These are phyloP conservation scores for Suillus subluteus DNA, from an alignment of 768 basidiomycete species.

Conservation along the genomic window DNA sequence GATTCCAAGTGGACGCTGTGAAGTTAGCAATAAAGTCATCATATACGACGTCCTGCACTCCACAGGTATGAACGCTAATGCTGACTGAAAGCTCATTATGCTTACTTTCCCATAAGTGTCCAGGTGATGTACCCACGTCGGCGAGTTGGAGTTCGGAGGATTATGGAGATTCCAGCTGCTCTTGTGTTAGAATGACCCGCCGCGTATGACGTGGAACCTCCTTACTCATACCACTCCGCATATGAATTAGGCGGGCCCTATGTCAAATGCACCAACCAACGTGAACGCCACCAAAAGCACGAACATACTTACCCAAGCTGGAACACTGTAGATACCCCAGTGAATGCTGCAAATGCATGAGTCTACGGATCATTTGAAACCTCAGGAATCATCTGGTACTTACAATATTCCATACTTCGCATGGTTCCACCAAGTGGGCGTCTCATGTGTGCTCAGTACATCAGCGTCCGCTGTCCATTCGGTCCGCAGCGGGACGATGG, in stretches of 20 bases:
- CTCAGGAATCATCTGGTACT: conserved; percentile 17
- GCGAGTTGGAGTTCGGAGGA: conserved; percentile 38
- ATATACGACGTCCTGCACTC: conserved; percentile 46
- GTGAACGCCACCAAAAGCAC: conserved; percentile 19
- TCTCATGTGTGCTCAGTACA: conserved; percentile 48
- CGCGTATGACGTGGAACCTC: background rate
- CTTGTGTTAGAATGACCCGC: background rate
- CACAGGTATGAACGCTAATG: background rate
- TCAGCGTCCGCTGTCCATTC: conserved; percentile 43
- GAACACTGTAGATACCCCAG: conserved; percentile 52
- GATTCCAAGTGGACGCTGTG: conserved; percentile 54
- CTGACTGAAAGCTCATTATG: background rate
- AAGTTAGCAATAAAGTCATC: conserved; percentile 63
- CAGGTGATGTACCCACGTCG: conserved; percentile 53
- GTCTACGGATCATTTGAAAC: conserved; percentile 1
- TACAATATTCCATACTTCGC: conserved; percentile 64
- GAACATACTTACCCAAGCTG: conserved; percentile 40
- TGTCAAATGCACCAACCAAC: conserved; percentile 8
- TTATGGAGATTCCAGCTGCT: conserved; percentile 44
- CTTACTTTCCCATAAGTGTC: conserved; percentile 49
- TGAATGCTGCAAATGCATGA: conserved; percentile 42
- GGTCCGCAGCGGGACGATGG: conserved; percentile 40
- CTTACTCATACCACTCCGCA: conserved; percentile 60
- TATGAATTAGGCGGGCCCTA: conserved; percentile 46
- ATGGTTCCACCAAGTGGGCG: conserved; percentile 58